Conservation (phyloP, 1,284 basidiomycete species). For the Ceratobasidium theobromae region DNA sequence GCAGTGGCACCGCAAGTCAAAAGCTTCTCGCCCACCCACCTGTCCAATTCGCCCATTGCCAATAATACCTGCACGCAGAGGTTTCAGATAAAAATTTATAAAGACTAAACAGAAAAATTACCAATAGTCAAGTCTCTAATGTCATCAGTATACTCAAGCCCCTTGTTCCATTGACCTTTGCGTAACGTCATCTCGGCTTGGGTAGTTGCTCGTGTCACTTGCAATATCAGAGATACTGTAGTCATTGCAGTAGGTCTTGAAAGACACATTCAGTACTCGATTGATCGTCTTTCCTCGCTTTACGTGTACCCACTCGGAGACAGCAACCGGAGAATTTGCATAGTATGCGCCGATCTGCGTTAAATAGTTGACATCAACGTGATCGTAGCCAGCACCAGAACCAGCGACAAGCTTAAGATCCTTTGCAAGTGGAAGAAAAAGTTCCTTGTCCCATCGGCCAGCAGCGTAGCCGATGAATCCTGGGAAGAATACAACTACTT, state of each 20-base stretch:
- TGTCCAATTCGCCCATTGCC: conserved; percentile 39
- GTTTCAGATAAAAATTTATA: conserved; percentile 13
- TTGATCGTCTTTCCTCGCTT: not conserved
- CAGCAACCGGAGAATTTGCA: conserved; percentile 37
- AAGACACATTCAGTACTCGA: not conserved
- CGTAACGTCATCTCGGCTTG: conserved; percentile 36
- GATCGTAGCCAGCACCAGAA: conserved; percentile 37
- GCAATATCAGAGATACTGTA: conserved; percentile 35
- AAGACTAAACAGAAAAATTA: not conserved
- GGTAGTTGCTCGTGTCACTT: conserved; percentile 36
- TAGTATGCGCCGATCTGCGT: conserved; percentile 35
- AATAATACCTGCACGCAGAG: conserved; percentile 36
- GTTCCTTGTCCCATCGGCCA: conserved; percentile 30
- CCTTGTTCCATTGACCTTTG: conserved; percentile 36
- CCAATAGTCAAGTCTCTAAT: conserved; percentile 15
- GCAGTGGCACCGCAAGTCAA: not conserved
- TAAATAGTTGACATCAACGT: conserved; percentile 37
- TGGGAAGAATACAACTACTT: conserved; percentile 33
- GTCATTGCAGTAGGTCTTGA: conserved; percentile 35
- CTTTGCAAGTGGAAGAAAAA: conserved; percentile 22
- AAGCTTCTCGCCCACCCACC: conserved; percentile 26
- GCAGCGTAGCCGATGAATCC: conserved; percentile 20
- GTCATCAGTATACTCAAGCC: conserved; percentile 33
- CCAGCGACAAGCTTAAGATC: conserved; percentile 35
- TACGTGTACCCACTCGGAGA: conserved; percentile 34